phyloP scores from a whole-genome alignment of 331 rosid genomes.

The Stylosanthes scabra region DNA sequence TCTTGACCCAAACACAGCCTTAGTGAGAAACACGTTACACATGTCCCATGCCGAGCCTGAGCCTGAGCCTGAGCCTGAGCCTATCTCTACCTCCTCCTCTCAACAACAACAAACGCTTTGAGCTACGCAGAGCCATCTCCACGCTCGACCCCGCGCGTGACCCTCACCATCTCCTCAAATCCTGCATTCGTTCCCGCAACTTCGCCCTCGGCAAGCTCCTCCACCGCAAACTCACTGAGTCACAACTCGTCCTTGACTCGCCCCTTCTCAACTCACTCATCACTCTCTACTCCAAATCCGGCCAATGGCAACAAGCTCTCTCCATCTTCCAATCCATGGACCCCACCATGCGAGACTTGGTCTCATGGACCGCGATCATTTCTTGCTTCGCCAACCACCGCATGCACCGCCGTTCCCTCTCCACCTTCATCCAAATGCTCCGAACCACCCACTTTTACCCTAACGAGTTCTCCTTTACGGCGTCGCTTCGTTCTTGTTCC shows the following conservation, averaged over 20 bases:
- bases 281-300: conserved; percentile 55
- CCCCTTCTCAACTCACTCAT: conserved; percentile 55
- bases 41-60: background rate
- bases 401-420: conserved; percentile 35
- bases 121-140: conserved; percentile 44
- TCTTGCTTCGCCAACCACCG: conserved; percentile 50
- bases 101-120: background rate
- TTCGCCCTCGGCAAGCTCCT: conserved; percentile 49
- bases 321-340: conserved; percentile 40
- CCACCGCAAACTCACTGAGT: conserved; percentile 41
- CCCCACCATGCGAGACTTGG: conserved; percentile 36
- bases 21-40: too few relatives aligned
- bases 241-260: conserved; percentile 41
- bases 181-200: conserved; percentile 50
- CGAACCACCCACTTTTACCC: conserved; percentile 41
- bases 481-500: conserved; percentile 44
- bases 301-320: conserved; percentile 35
- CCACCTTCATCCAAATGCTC: conserved; percentile 45
- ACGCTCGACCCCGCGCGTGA: conserved; percentile 27
- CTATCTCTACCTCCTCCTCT: conserved; percentile 19
- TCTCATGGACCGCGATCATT: conserved; percentile 53
- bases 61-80: too few relatives aligned
- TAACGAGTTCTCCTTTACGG: conserved; percentile 55
- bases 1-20: too few relatives aligned
- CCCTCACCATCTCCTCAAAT: conserved; percentile 46